These are phyloP conservation scores for Aspergillus bridgeri DNA, from an alignment of 495 filamentous ascomycete genomes.

Conservation along the genomic window DNA sequence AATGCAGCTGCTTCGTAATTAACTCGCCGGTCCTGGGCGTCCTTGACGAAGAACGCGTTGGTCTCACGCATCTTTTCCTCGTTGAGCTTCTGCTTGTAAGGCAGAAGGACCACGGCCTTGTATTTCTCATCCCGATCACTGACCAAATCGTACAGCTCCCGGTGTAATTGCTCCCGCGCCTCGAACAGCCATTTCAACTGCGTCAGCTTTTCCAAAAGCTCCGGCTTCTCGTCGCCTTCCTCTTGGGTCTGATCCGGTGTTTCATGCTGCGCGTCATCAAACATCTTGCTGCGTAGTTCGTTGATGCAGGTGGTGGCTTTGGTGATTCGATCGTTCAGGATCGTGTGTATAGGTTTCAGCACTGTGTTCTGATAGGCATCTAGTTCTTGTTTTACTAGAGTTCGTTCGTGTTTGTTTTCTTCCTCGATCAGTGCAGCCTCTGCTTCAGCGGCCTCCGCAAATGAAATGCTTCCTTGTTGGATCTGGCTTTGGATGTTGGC, in stretches of 20 bases:
- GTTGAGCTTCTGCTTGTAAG: constrained; percentile 68
- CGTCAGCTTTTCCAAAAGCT: constrained; percentile 89
- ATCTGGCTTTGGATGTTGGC: constrained; percentile 71
- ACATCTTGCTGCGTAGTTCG: constrained; percentile 65
- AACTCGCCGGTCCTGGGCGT: constrained; percentile 63
- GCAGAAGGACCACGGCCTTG: constrained; percentile 71
- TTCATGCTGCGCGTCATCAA: constrained; percentile 65
- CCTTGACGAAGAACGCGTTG: constrained; percentile 74
- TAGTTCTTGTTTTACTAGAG: constrained; percentile 66
- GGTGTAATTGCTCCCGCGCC: constrained; percentile 79
- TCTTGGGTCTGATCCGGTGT: constrained; percentile 83
- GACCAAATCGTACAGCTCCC: constrained; percentile 77
- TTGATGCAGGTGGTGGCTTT: constrained; percentile 65
- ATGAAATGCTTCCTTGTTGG: constrained; percentile 68
- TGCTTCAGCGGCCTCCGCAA: constrained; percentile 75
- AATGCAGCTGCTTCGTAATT: constrained; percentile 64
- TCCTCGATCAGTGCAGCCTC: constrained; percentile 63
- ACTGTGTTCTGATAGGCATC: constrained; percentile 73
- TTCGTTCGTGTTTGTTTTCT: constrained; percentile 57
- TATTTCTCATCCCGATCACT: constrained; percentile 83
- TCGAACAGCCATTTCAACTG: constrained; percentile 98
- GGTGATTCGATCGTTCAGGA: constrained; percentile 61
- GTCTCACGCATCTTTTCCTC: constrained; percentile 73
- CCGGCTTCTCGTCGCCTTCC: constrained; percentile 92
- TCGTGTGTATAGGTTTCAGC: constrained; percentile 70